These are phyloP conservation scores for Aspergillus quadrilineatus DNA, from an alignment of 2,329 filamentous ascomycete genomes.

Conservation along the genomic window DNA sequence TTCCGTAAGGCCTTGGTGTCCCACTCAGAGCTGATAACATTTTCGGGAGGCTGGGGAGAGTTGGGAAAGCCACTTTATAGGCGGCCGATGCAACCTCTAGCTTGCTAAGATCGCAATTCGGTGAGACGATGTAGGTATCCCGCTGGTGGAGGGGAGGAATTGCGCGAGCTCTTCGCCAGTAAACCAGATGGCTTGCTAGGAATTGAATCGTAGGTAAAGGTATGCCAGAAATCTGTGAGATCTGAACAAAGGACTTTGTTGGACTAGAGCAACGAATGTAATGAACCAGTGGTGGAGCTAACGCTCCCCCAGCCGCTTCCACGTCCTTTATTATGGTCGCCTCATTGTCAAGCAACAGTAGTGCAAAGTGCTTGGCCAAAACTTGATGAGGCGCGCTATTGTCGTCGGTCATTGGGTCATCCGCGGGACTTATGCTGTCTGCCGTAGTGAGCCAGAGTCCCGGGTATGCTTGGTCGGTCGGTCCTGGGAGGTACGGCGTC, in stretches of 20 bases:
- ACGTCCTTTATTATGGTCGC: conserved; percentile 71
- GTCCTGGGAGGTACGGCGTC: conserved; percentile 68
- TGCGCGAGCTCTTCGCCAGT: conserved; percentile 89
- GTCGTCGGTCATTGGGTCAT: conserved; percentile 60
- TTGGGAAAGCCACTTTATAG: conserved; percentile 78
- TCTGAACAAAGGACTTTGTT: conserved; percentile 69
- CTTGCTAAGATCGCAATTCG: conserved; percentile 76
- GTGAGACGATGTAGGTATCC: conserved; percentile 88
- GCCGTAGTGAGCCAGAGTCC: conserved; percentile 87
- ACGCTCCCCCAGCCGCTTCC: conserved; percentile 69
- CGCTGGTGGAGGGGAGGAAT: conserved; percentile 87
- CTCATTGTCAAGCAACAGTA: conserved; percentile 82
- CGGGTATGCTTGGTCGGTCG: conserved; percentile 66
- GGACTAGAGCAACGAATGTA: conserved; percentile 61
- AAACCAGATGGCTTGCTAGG: conserved; percentile 89
- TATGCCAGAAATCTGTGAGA: conserved; percentile 62
- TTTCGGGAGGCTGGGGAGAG: conserved; percentile 77
- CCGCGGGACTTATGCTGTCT: conserved; percentile 71
- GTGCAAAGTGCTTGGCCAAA: conserved; percentile 80
- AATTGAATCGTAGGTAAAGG: conserved; percentile 78
- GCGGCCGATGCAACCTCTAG: conserved; percentile 67
- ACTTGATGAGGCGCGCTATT: conserved; percentile 54
- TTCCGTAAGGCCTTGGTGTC: conserved; percentile 77
- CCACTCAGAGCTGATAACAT: conserved; percentile 83
- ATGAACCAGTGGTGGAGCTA: conserved; percentile 74